A percentile compares a stretch with the other conserved stretches of the same genome.
Evolutionary conservation across 1,139 yeast genomes (phyloP).

Genomic region (Candida sp.): DNA sequence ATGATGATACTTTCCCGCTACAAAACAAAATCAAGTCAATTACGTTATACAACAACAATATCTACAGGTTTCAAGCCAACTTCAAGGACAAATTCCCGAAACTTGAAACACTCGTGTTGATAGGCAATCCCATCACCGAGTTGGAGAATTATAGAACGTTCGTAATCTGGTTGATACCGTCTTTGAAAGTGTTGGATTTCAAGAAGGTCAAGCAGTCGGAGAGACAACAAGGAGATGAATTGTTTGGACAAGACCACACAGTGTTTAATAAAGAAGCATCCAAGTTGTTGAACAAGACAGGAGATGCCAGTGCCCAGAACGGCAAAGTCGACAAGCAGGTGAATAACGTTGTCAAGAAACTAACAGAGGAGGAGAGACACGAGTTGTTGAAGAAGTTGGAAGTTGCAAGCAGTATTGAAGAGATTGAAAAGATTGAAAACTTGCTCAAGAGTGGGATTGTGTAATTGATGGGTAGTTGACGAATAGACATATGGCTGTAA

Average conservation of each 20-base stretch:
- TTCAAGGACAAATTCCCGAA: slow-evolving; percentile 39
- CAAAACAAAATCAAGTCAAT: slow-evolving; percentile 44
- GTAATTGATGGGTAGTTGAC: slow-evolving; percentile 1
- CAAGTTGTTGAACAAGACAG: slow-evolving; percentile 1
- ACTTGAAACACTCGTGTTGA: slow-evolving; percentile 53
- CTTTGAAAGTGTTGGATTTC: slow-evolving; percentile 68
- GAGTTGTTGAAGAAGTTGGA: slow-evolving; percentile 57
- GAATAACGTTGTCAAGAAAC: slow-evolving; percentile 28
- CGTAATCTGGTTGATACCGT: slow-evolving; percentile 67
- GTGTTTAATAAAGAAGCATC: slow-evolving; percentile 16
- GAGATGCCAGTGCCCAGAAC: too few relatives aligned
- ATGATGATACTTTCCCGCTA: slow-evolving; percentile 20
- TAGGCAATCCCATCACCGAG: slow-evolving; percentile 64
- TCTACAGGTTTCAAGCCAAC: slow-evolving; percentile 27
- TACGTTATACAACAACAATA: slow-evolving; percentile 56
- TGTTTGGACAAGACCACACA: slow-evolving; percentile 43
- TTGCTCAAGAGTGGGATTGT: slow-evolving; percentile 11
- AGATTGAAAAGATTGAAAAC: slow-evolving; percentile 71
- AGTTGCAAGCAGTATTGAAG: slow-evolving; percentile 70
- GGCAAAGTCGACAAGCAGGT: slow-evolving; percentile 10
- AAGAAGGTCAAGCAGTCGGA: slow-evolving; percentile 62
- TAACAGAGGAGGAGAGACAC: slow-evolving; percentile 58
- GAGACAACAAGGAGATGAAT: slow-evolving; percentile 41
- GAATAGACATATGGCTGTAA: background rate
- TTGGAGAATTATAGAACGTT: slow-evolving; percentile 62